These are phyloP conservation scores for Pseudogymnoascus sp. DNA, from an alignment of 2,329 filamentous ascomycete genomes.

Conservation along the genomic window DNA sequence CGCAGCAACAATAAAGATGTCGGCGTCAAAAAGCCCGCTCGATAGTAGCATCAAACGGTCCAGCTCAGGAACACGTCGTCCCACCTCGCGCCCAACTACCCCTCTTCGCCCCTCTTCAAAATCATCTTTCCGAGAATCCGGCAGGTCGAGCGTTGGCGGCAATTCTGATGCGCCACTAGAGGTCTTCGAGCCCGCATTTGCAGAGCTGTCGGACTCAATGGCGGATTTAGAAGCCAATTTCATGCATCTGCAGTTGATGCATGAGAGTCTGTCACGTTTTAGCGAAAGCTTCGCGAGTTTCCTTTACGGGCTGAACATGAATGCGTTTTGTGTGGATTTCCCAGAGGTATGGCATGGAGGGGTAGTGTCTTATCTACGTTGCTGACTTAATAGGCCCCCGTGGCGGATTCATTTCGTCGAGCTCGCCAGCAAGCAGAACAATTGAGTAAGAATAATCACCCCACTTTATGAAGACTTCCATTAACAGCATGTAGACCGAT, in stretches of 20 bases:
- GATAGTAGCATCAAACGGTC: conserved; percentile 24
- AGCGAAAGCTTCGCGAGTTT: conserved; percentile 95
- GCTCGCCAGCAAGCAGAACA: conserved; percentile 52
- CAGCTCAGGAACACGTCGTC: conserved; percentile 22
- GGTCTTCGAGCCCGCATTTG: conserved; percentile 79
- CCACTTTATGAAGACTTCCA: conserved; percentile 7
- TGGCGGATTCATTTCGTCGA: conserved; percentile 72
- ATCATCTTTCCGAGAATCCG: conserved; percentile 75
- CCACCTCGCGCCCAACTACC: conserved; percentile 63
- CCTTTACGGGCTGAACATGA: conserved; percentile 96
- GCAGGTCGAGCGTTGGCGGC: conserved; percentile 44
- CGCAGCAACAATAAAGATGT: conserved; percentile 11
- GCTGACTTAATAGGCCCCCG: conserved; percentile 55
- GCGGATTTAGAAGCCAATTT: conserved; percentile 95
- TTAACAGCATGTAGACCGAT: conserved; percentile 19
- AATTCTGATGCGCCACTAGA: conserved; percentile 65
- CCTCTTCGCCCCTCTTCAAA: conserved; percentile 85
- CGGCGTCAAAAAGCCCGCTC: conserved; percentile 26
- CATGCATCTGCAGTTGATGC: conserved; percentile 94
- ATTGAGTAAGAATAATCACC: conserved; percentile 30
- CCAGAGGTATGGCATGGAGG: conserved; percentile 59
- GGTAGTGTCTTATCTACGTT: not conserved
- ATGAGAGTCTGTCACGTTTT: conserved; percentile 87
- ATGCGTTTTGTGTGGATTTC: conserved; percentile 97
- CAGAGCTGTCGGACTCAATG: conserved; percentile 88